Evolutionary conservation across 768 basidiomycete species (phyloP).

Genomic region (Lenzites betulinus): DNA sequence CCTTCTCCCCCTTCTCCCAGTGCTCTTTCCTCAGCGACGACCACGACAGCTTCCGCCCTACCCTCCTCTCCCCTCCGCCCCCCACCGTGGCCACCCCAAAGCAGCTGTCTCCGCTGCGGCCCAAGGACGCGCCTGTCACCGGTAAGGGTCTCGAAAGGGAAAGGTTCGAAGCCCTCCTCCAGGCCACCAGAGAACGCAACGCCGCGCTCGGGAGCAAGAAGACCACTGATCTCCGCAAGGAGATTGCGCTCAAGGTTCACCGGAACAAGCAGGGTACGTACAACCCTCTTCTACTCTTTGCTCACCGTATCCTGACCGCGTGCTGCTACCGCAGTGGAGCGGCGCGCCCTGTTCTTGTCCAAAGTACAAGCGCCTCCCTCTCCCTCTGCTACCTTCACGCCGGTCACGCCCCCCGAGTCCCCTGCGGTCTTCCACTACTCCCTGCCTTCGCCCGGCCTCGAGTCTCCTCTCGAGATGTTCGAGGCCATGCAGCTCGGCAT

Average conservation of each 20-base stretch:
- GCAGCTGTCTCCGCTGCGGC: conserved; percentile 54
- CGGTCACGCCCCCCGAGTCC: conserved; percentile 70
- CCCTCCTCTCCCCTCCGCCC: conserved; percentile 59
- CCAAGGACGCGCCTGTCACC: conserved; percentile 37
- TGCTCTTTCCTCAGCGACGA: conserved; percentile 38
- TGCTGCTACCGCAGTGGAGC: conserved; percentile 40
- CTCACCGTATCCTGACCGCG: not conserved
- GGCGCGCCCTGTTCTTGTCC: conserved; percentile 74
- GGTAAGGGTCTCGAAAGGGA: conserved; percentile 62
- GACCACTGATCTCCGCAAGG: conserved; percentile 64
- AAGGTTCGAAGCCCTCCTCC: conserved; percentile 65
- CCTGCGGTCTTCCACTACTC: conserved; percentile 69
- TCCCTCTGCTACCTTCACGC: conserved; percentile 54
- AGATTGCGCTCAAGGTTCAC: conserved; percentile 72
- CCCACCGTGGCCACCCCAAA: conserved; percentile 39
- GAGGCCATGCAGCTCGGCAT: conserved; percentile 42
- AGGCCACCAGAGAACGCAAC: conserved; percentile 60
- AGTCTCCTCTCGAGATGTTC: conserved; percentile 62
- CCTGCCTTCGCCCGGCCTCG: conserved; percentile 67
- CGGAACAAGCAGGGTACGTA: conserved; percentile 71
- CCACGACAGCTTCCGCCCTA: conserved; percentile 54
- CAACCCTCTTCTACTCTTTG: not conserved
- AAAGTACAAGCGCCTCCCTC: conserved; percentile 71
- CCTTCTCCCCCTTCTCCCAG: conserved; percentile 62
- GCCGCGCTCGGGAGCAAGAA: conserved; percentile 46